These are phyloP conservation scores for Rhodotorula babjevae DNA, from an alignment of 768 basidiomycete species.

Conservation along the genomic window DNA sequence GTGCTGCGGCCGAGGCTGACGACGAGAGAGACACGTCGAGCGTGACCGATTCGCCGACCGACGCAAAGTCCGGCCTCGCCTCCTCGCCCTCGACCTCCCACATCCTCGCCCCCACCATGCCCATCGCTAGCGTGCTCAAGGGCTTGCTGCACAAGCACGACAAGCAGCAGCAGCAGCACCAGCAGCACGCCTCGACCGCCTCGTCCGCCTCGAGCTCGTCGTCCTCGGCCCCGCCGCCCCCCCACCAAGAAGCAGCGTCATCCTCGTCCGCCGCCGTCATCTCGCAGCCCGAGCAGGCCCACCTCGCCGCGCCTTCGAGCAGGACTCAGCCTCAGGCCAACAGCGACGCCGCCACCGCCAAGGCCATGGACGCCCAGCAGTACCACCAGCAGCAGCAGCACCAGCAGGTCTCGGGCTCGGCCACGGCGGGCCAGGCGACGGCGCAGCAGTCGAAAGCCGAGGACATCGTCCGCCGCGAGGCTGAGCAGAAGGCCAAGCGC, in stretches of 20 bases:
- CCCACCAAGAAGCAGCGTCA: not conserved
- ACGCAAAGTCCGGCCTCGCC: not conserved
- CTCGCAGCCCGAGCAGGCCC: conserved; percentile 16
- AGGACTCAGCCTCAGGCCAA: conserved; percentile 4
- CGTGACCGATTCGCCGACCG: too few species aligned
- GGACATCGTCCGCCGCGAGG: conserved; percentile 24
- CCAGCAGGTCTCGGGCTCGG: not conserved
- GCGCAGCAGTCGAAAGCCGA: conserved; percentile 22
- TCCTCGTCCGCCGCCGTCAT: not conserved
- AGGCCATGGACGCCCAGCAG: not conserved
- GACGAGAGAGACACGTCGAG: too few species aligned
- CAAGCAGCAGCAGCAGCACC: not conserved
- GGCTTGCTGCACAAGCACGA: conserved; percentile 27
- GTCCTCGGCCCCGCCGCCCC: not conserved
- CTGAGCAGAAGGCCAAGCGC: conserved; percentile 25
- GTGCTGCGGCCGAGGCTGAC: too few species aligned
- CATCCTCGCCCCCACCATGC: not conserved
- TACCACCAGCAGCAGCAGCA: not conserved
- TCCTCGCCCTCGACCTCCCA: not conserved
- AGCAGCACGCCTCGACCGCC: not conserved
- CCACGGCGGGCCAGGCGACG: not conserved
- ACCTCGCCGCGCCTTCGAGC: not conserved
- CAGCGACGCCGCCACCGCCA: not conserved
- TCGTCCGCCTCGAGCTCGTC: not conserved
- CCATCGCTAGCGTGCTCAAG: conserved; percentile 12